Evolutionary conservation across 2,329 filamentous ascomycete species (phyloP).

Genomic region (Didymella segeticola): DNA sequence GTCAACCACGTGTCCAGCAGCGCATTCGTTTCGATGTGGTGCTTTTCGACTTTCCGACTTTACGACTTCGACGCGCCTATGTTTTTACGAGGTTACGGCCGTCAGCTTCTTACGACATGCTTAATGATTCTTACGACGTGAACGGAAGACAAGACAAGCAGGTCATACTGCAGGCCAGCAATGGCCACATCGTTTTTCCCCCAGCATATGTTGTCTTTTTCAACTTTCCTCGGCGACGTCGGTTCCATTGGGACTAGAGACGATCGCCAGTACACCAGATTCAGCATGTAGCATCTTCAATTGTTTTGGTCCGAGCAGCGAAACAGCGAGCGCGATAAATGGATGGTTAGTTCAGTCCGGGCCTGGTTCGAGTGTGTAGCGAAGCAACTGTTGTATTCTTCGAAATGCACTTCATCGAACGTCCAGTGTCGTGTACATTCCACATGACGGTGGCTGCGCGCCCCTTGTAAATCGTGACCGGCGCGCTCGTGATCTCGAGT

Average conservation of each 20-base stretch:
- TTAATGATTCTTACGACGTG: conserved; percentile 62
- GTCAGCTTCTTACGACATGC: conserved; percentile 52
- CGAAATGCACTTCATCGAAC: not conserved
- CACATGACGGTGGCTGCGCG: conserved; percentile 8
- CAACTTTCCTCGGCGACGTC: conserved; percentile 7
- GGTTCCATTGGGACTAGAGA: not conserved
- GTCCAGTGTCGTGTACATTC: conserved; percentile 6
- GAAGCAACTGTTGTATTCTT: conserved; percentile 1
- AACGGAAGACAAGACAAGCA: conserved; percentile 59
- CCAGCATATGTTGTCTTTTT: conserved; percentile 26
- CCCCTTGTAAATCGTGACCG: conserved; percentile 12
- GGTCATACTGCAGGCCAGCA: conserved; percentile 54
- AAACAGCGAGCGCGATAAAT: conserved; percentile 10
- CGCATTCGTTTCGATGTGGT: conserved; percentile 29
- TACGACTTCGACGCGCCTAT: conserved; percentile 47
- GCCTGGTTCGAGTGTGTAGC: conserved; percentile 6
- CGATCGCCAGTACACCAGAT: conserved; percentile 4
- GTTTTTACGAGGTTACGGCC: conserved; percentile 40
- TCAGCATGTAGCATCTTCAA: conserved; percentile 15
- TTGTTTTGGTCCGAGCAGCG: conserved; percentile 8
- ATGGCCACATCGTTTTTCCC: conserved; percentile 55
- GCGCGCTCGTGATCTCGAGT: conserved; percentile 13
- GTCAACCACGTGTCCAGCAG: conserved; percentile 31
- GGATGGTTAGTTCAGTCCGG: conserved; percentile 4
- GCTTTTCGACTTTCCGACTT: conserved; percentile 28